Evolutionary conservation across 371 early-diverging fungal species (phyloP), one percentile per base, ranked within the genome.

Genomic region (Syncephalis plumigaleata): DNA sequence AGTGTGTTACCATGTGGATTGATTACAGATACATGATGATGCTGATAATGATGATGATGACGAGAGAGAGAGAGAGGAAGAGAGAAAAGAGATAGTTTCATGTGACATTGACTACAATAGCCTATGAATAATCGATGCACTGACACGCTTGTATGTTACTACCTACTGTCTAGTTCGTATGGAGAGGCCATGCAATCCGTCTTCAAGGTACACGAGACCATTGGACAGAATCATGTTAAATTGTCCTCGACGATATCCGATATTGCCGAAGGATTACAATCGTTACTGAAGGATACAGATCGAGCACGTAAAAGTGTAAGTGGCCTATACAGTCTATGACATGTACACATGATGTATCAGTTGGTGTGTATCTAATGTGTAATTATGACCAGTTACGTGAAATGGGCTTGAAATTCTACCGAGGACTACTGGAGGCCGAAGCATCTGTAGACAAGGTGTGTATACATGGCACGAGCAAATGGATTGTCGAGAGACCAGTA

Each of bases 261-360:
- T 27, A 63, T 79, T 17, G 68, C 79, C 15, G 86, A 85, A 15
- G 81, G 83, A 39, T 56, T 85, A 22, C 59, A 64, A 23, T 54
- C 72, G 3, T 57, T 79, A n/a, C 66, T 64, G 53, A 87, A 81
- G 60, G 80, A 85, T 47, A 80, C 77, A 9, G 87, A 85, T 51
- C 65, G 79, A 25, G 70, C 70, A 40, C 67, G 87, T 47, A 84
- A 84, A 55, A 77, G 80, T 63, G 83, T 81, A 54, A 26, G 39
- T 31, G 31, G 31, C 31, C 11, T 7, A 31, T 31, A 31, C 11
- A 31, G 31, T 31, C 11, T 31, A 31, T 31, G n/a, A n/a, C n/a
- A n/a, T n/a, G n/a, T n/a, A n/a, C n/a, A n/a, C n/a, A n/a, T n/a
- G n/a, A n/a, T n/a, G n/a, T n/a, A n/a, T n/a, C n/a, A n/a, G n/a